These are phyloP conservation scores for Podaxis sp. DNA, from an alignment of 768 basidiomycete genomes.

Conservation along the genomic window DNA sequence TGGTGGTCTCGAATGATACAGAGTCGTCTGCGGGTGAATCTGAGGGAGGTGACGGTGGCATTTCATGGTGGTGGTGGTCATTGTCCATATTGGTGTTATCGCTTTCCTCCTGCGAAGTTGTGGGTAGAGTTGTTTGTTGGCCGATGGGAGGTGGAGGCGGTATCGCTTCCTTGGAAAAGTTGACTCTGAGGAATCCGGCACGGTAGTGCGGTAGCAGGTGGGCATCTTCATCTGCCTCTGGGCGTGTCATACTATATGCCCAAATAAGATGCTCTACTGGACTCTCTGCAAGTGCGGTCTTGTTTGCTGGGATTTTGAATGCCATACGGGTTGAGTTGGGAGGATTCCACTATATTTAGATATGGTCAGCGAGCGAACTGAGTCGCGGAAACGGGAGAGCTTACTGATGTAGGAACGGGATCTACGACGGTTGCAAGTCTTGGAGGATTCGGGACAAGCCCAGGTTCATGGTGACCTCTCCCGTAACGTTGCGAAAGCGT, in stretches of 20 bases:
- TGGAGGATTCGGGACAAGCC: conserved; percentile 40
- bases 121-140: conserved; percentile 14
- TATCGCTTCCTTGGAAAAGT: conserved; percentile 31
- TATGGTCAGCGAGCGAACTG: not conserved
- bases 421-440: conserved; percentile 42
- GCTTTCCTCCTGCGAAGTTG: conserved; percentile 7
- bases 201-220: conserved; percentile 19
- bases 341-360: conserved; percentile 27
- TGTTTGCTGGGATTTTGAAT: conserved; percentile 43
- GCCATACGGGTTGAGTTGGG: conserved; percentile 36
- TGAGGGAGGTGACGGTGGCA: not conserved
- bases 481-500: conserved; percentile 62
- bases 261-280: conserved; percentile 37
- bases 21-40: not conserved
- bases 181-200: conserved; percentile 36
- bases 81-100: conserved; percentile 11
- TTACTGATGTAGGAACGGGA: conserved; percentile 34
- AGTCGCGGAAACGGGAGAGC: conserved; percentile 10
- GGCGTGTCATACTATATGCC: conserved; percentile 36
- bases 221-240: conserved; percentile 19
- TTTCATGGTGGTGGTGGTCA: not conserved
- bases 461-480: conserved; percentile 46
- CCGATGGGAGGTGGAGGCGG: conserved; percentile 11
- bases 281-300: conserved; percentile 27
- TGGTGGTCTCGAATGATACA: not conserved